Evolutionary conservation across 106 monocot species (phyloP).

Genomic region (Ottelia alismoides): DNA sequence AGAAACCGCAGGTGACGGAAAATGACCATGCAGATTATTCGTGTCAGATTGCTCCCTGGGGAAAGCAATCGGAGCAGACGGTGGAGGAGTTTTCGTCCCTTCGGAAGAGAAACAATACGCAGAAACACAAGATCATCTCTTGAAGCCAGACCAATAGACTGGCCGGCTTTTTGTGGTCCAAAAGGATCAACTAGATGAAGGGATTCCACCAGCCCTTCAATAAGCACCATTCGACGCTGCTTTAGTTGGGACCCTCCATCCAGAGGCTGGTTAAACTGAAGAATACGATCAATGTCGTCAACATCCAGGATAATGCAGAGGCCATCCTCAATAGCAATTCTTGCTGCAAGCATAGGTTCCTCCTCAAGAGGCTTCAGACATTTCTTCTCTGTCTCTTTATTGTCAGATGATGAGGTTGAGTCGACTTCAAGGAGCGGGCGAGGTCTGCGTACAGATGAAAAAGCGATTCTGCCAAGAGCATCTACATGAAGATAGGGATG

Average conservation of each 20-base stretch:
- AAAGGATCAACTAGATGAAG: constrained; percentile 18
- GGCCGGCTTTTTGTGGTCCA: constrained; percentile 8
- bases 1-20: constrained; percentile 17
- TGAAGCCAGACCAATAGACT: neutral
- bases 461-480: constrained; percentile 34
- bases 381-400: constrained; percentile 5
- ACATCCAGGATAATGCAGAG: constrained; percentile 21
- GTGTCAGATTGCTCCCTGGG: constrained; percentile 12
- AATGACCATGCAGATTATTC: constrained; percentile 13
- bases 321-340: constrained; percentile 20
- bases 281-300: constrained; percentile 15
- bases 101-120: constrained; percentile 10
- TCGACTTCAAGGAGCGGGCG: constrained; percentile 20
- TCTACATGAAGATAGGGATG: constrained; percentile 39
- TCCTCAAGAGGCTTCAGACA: constrained; percentile 10
- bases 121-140: constrained; percentile 14
- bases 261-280: constrained; percentile 12
- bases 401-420: neutral
- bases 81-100: constrained; percentile 15
- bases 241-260: constrained; percentile 14
- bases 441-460: constrained; percentile 40
- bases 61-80: constrained; percentile 4
- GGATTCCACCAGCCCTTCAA: constrained; percentile 12
- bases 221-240: constrained; percentile 8
- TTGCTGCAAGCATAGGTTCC: constrained; percentile 19